Percentiles rank a stretch among this genome's conserved stretches.
Conservation (phyloP, 345 rosid species). For the Balakata baccata region DNA sequence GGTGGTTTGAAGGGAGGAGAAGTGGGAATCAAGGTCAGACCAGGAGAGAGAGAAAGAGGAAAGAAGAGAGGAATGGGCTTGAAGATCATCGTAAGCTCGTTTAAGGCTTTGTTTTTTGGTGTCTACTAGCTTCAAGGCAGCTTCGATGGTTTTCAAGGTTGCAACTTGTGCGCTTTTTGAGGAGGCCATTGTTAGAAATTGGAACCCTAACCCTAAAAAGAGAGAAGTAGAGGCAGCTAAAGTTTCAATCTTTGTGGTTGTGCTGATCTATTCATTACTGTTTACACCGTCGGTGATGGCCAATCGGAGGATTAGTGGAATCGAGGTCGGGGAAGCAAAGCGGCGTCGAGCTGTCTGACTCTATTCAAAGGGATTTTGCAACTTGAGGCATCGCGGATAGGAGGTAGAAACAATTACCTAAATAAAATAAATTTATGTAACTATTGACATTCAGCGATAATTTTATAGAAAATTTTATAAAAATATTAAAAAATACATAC, state of each 20-base stretch:
- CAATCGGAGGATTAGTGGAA: background rate
- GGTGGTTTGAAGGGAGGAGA: slow-evolving; percentile 43
- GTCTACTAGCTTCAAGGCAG: slow-evolving; percentile 52
- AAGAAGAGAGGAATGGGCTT: slow-evolving; percentile 42
- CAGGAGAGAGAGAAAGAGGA: slow-evolving; percentile 55
- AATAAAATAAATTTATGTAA: too few relatives aligned
- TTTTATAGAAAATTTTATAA: too few relatives aligned
- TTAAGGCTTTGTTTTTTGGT: slow-evolving; percentile 49
- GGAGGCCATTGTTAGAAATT: slow-evolving; percentile 12
- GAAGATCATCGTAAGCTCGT: slow-evolving; percentile 68
- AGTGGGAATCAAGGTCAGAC: slow-evolving; percentile 68
- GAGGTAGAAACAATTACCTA: too few relatives aligned
- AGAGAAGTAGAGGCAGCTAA: background rate
- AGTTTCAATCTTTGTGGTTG: background rate
- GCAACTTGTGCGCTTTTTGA: background rate
- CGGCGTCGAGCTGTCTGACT: background rate
- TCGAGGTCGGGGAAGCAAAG: background rate
- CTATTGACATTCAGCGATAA: too few relatives aligned
- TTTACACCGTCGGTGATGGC: background rate
- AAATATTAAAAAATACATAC: too few relatives aligned
- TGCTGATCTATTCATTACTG: background rate
- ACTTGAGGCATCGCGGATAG: too few relatives aligned
- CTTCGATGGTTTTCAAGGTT: slow-evolving; percentile 40
- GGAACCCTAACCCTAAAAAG: background rate
- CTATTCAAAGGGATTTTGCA: too few relatives aligned